Base-by-base conservation (phyloP, 495 filamentous ascomycete genomes). In the Aspergillus ellipticus region DNA sequence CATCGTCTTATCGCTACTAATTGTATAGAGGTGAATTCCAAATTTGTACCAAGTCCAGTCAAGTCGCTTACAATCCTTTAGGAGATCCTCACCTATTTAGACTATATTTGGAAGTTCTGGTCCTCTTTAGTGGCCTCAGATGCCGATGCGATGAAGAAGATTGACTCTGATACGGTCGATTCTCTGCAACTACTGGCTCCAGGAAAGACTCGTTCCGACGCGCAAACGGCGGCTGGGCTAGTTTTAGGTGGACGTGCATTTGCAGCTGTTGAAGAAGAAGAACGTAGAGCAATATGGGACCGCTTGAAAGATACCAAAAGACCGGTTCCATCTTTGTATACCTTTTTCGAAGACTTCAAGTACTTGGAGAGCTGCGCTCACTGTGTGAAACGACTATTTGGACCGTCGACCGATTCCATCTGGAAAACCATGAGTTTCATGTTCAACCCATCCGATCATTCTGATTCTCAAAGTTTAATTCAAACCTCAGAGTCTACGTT, bases 311-410 rank as follows among this genome's bases (percentile, higher is more conserved):
- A 56, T 17, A 55, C 52, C 45, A 39, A 73, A 21, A 22, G 64
- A 0, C 54, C 72, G 16, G 58, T 74, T 37, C 66, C 56, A 26
- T 71, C 61, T 54, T 19, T 72, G 6, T 66, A 70, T 51, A 71
- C 64, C 28, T 72, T 74, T 59, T 76, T 74, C 31, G 21, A 69
- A 47, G 69, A 75, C 48, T 60, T 72, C 19, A 65, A 65, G 19
- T 72, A 69, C 46, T 46, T 72, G 6, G 59, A 68, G 51, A 49
- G 28, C 26, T 69, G 58, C 29, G 57, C 58, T 7, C 39, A 69
- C 43, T 67, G 53, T 49, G 20, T 75, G 9, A 74, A 71, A 51
- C 58, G 64, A 35, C 57, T 72, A 2, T 59, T 47, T 53, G 21
- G 51, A 15, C 49, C 42, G 26, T 55, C 24, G 13, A 42, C 45